These are phyloP conservation scores for Hypoxylon rickii DNA, from an alignment of 495 filamentous ascomycete genomes.

Conservation along the genomic window DNA sequence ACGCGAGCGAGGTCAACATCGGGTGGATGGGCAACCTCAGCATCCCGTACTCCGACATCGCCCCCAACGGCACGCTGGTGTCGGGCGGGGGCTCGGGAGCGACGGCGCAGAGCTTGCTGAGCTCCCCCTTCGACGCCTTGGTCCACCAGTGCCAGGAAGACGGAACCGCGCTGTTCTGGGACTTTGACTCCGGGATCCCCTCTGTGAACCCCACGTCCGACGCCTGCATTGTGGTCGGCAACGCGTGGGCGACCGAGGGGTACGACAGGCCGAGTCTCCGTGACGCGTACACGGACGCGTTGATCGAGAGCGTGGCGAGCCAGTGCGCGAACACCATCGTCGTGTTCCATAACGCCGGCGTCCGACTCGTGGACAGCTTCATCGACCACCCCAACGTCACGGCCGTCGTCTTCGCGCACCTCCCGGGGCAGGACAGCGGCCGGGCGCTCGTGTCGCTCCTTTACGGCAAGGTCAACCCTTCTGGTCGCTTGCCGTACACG, in stretches of 20 bases:
- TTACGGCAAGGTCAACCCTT: conserved; percentile 55
- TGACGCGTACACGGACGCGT: conserved; percentile 47
- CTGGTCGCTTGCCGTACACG: conserved; percentile 64
- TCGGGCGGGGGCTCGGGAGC: conserved; percentile 55
- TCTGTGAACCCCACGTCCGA: conserved; percentile 38
- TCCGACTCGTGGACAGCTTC: conserved; percentile 48
- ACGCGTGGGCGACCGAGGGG: conserved; percentile 53
- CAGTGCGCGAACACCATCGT: conserved; percentile 58
- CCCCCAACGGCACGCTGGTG: conserved; percentile 45
- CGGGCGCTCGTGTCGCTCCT: conserved; percentile 53
- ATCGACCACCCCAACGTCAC: conserved; percentile 56
- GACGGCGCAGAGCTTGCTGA: conserved; percentile 46
- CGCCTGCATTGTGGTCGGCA: conserved; percentile 60
- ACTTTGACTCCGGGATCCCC: conserved; percentile 31
- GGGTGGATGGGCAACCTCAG: neutral
- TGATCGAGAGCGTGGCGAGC: conserved; percentile 49
- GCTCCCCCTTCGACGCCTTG: conserved; percentile 58
- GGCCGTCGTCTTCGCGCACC: conserved; percentile 54
- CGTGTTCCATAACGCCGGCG: conserved; percentile 54
- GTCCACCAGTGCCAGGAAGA: conserved; percentile 46
- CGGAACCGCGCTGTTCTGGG: conserved; percentile 45
- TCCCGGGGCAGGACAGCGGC: conserved; percentile 57
- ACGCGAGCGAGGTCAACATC: neutral
- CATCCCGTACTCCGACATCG: neutral
- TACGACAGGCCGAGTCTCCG: conserved; percentile 34